Evolutionary conservation across 139 green algal genomes (phyloP).

Genomic region (Haematococcus lacustris): DNA sequence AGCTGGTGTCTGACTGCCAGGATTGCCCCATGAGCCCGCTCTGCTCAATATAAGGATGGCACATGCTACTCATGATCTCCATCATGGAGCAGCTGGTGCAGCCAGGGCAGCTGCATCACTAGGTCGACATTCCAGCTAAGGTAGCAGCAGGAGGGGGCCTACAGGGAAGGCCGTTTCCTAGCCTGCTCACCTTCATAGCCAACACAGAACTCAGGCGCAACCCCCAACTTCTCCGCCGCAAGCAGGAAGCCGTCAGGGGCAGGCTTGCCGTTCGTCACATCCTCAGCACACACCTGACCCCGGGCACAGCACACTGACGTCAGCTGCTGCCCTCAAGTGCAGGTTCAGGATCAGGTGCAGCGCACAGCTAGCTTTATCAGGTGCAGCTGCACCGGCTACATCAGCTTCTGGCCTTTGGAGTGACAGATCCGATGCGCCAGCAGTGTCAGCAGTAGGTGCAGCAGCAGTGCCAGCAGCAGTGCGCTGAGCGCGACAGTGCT

Average conservation of each 20-base stretch:
- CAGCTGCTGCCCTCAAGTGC: background rate
- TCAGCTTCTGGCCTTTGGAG: background rate
- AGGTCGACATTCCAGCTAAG: too few species aligned
- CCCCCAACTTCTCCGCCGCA: constrained; percentile 28
- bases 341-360: background rate
- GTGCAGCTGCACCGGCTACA: too few species aligned
- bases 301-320: background rate
- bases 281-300: constrained; percentile 18
- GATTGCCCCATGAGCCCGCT: too few species aligned
- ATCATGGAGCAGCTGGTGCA: too few species aligned
- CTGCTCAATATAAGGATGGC: too few species aligned
- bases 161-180: too few species aligned
- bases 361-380: too few species aligned
- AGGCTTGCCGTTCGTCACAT: constrained; percentile 40
- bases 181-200: constrained; percentile 35
- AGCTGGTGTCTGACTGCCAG: too few species aligned
- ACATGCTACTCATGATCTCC: too few species aligned
- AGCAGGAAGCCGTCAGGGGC: constrained; percentile 40
- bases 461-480: background rate
- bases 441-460: background rate
- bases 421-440: background rate
- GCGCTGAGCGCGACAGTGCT: too few species aligned
- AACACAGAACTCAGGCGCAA: constrained; percentile 31
- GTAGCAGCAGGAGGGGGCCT: too few species aligned
- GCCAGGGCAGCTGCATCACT: background rate